Conservation (phyloP, 768 basidiomycete species). For the Trametes maxima region DNA sequence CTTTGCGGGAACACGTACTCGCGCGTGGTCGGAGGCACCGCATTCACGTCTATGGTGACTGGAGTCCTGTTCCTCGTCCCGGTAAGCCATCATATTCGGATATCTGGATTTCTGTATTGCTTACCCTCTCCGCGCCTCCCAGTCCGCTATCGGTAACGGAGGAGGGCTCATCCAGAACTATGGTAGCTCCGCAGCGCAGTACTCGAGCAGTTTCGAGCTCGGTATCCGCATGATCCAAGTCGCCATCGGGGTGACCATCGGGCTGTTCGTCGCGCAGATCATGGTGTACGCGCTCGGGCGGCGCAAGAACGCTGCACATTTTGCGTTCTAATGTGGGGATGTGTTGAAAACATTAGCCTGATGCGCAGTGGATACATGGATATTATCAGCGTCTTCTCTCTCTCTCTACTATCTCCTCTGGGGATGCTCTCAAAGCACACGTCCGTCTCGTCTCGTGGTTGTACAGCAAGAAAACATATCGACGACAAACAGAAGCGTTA, state of each 20-base stretch:
- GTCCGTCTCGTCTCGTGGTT: background rate
- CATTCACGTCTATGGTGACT: constrained; percentile 91
- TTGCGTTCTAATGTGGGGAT: constrained; percentile 56
- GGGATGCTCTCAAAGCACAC: background rate
- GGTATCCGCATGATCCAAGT: constrained; percentile 84
- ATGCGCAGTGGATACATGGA: background rate
- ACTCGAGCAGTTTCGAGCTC: constrained; percentile 76
- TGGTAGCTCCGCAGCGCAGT: constrained; percentile 63
- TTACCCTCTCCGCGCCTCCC: constrained; percentile 6
- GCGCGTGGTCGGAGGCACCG: constrained; percentile 72
- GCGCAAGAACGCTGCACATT: constrained; percentile 71
- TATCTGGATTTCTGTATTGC: background rate
- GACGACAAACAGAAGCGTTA: constrained; percentile 12
- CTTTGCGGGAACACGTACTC: constrained; percentile 84
- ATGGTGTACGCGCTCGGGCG: constrained; percentile 77
- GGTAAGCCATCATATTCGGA: constrained; percentile 45
- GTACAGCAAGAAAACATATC: constrained; percentile 21
- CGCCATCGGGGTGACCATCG: constrained; percentile 83
- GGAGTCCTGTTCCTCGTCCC: constrained; percentile 91
- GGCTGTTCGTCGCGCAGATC: constrained; percentile 80
- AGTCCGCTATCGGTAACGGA: constrained; percentile 78
- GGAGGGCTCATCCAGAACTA: constrained; percentile 68
- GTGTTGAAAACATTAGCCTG: background rate
- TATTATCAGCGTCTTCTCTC: background rate
- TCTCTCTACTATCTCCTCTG: background rate